Evolutionary conservation across 345 rosid genomes (phyloP), one percentile per base, ranked within the genome.

Genomic region (Hevea brasiliensis): DNA sequence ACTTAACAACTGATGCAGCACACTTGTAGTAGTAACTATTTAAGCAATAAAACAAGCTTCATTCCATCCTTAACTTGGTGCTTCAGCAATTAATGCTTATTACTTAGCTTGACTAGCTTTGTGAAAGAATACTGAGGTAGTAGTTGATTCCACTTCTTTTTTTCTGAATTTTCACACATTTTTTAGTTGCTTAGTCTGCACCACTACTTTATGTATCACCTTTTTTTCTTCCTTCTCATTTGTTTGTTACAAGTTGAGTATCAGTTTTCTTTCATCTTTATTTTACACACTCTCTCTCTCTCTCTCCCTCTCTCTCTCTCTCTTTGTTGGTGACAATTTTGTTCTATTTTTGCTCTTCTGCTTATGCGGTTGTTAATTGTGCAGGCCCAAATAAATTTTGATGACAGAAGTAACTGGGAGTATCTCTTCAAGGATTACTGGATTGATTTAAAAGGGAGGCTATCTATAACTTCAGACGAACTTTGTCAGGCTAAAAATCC

Each of bases 391-490:
- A 84, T 91, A 67, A 88, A 93, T 87, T 91, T 91, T 87, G 90
- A 96, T 80, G 97, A 96, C 87, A 91, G 85, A 84, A 87, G 79
- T 81, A 96, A 94, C 87, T 93, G 96, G 96, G 98, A 93, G 84
- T 96, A 82, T 87, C 96, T 96, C 70, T 96, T 96, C 83, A 96
- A 93, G 89, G 99, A 96, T 84, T 96, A 96, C 78, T 96, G 97
- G 93, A 84, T 81, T 73, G 94, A 85, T 82, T 80, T 96, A 72
- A 96, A 96, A 81, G 85, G 60, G 69, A 84, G 81, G 76, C 76
- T 93, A 60, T 87, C 90, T 60, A 62, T 96, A 77, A 91, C 91
- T 70, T 62, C 81, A 48, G 93, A 90, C 78, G 99, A 93, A 67
- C 70, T 96, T 65, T 78, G 84, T 74, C 84, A 67, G 68, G 93